phyloP scores from a whole-genome alignment of 2,329 filamentous ascomycete species.

The Aspergillus quadricinctus region DNA sequence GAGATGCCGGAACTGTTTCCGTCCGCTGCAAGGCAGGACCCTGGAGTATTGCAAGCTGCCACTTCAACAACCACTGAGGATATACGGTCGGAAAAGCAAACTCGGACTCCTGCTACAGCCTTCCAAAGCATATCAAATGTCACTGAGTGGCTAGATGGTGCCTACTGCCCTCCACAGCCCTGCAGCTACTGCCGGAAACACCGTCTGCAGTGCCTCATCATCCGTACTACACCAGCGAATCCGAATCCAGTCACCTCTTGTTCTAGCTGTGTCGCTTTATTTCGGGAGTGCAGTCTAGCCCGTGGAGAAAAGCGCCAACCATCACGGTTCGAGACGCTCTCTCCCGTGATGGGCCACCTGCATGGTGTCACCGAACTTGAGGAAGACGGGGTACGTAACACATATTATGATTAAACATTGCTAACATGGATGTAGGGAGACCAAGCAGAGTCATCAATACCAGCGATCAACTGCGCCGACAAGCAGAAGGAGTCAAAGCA shows the following conservation, averaged over 20 bases:
- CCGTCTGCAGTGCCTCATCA: constrained; percentile 47
- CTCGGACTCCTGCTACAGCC: too few species aligned
- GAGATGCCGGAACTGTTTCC: neutral
- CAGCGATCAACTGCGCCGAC: neutral
- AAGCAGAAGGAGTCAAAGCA: constrained; percentile 30
- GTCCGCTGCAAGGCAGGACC: neutral
- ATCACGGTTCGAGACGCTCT: constrained; percentile 44
- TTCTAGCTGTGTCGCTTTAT: constrained; percentile 50
- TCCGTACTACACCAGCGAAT: constrained; percentile 46
- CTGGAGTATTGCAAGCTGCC: neutral
- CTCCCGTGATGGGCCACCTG: constrained; percentile 47
- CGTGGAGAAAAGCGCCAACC: constrained; percentile 43
- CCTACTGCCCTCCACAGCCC: constrained; percentile 39
- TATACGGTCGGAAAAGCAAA: neutral
- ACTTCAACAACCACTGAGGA: neutral
- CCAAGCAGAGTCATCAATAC: neutral
- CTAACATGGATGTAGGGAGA: neutral
- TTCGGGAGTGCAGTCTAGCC: constrained; percentile 48
- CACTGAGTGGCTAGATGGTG: constrained; percentile 37
- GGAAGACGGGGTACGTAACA: constrained; percentile 13
- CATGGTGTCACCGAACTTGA: constrained; percentile 46
- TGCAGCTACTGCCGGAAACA: constrained; percentile 44
- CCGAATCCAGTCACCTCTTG: constrained; percentile 48
- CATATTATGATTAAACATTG: neutral
- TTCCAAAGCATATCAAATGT: constrained; percentile 20